These are phyloP conservation scores for Globisporangium nodosum DNA, from an alignment of 352 stramenopile species.

Conservation along the genomic window DNA sequence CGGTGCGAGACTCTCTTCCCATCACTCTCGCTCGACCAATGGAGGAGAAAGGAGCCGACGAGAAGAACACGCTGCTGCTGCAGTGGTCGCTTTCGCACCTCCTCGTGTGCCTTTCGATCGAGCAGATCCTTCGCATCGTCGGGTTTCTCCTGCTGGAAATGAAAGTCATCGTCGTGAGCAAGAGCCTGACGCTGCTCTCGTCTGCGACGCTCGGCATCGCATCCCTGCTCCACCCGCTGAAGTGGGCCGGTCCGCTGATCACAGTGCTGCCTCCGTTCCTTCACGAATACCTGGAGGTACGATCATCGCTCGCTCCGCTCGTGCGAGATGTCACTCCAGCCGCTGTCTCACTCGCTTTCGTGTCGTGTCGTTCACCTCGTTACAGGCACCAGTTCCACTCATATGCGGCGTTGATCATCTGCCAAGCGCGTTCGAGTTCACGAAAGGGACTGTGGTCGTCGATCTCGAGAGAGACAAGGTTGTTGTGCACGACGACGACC, in stretches of 20 bases:
- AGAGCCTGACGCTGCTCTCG: constrained; percentile 35
- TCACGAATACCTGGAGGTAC: constrained; percentile 53
- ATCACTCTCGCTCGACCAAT: constrained; percentile 24
- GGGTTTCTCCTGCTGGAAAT: constrained; percentile 40
- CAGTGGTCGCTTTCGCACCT: constrained; percentile 43
- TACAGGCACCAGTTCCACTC: constrained; percentile 39
- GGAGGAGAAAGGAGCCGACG: constrained; percentile 29
- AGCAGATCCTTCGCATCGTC: constrained; percentile 36
- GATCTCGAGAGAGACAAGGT: constrained; percentile 26
- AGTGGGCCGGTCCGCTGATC: constrained; percentile 47
- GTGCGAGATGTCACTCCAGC: background rate
- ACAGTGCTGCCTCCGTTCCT: constrained; percentile 40
- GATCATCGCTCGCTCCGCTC: background rate
- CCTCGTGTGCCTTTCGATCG: constrained; percentile 27
- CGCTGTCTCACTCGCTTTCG: background rate
- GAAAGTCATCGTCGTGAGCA: constrained; percentile 48
- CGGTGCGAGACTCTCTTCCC: background rate
- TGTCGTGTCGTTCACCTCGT: background rate
- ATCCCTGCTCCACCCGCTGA: constrained; percentile 37
- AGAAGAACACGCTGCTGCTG: constrained; percentile 31
- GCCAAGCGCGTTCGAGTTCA: constrained; percentile 28
- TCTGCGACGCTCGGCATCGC: constrained; percentile 33
- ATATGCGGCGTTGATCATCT: constrained; percentile 47
- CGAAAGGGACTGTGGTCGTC: constrained; percentile 29
- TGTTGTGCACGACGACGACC: constrained; percentile 30